These are phyloP conservation scores for Diphasiastrum complanatum DNA, from an alignment of 83 land plant genomes.

Conservation along the genomic window DNA sequence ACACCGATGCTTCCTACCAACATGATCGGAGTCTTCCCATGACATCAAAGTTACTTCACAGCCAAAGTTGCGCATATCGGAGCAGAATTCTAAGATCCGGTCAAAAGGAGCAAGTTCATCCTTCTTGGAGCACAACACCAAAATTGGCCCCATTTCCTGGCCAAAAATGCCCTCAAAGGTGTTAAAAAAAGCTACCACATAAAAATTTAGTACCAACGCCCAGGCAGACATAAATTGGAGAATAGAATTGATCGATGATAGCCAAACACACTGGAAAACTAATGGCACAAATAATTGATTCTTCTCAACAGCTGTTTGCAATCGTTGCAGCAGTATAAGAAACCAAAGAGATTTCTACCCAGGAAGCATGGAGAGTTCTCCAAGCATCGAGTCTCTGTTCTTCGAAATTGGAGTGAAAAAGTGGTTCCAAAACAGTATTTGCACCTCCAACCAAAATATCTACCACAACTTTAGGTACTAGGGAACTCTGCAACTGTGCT, in stretches of 20 bases:
- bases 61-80: conserved; percentile 44
- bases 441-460: conserved; percentile 25
- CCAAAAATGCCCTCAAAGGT: background rate
- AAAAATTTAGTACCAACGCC: too few species aligned
- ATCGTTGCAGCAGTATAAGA: too few species aligned
- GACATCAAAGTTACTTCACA: conserved; percentile 53
- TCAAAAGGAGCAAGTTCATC: conserved; percentile 58
- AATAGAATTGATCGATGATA: too few species aligned
- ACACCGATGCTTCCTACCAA: conserved; percentile 38
- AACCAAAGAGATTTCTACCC: conserved; percentile 24
- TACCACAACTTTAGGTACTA: background rate
- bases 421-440: conserved; percentile 50
- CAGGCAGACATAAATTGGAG: too few species aligned
- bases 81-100: conserved; percentile 41
- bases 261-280: too few species aligned
- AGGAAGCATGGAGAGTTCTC: conserved; percentile 63
- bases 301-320: too few species aligned
- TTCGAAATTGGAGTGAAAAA: conserved; percentile 57
- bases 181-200: background rate
- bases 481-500: background rate
- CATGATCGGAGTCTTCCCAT: conserved; percentile 58
- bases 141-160: conserved; percentile 67
- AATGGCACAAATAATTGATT: too few species aligned
- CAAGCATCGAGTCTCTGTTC: conserved; percentile 71
- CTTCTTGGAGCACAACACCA: conserved; percentile 62